A percentile compares a stretch with the other conserved stretches of the same genome.
phyloP scores from a whole-genome alignment of 2,329 filamentous ascomycete species.

The Fusarium miscanthi region DNA sequence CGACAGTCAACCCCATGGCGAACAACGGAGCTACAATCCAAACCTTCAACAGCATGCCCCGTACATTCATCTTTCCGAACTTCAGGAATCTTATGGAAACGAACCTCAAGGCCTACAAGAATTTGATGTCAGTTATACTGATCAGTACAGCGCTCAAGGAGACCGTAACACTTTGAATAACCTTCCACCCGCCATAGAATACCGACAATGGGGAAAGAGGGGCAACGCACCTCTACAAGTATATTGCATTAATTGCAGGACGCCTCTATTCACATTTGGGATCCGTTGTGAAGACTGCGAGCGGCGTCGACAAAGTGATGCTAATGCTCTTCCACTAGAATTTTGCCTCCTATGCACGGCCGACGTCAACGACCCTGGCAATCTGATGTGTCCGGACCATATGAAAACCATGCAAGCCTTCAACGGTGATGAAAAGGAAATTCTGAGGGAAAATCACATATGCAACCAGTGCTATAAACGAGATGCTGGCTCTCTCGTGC shows the following conservation, averaged over 20 bases:
- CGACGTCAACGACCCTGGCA: background rate
- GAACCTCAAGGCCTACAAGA: background rate
- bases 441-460: background rate
- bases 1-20: background rate
- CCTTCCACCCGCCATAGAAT: background rate
- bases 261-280: background rate
- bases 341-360: background rate
- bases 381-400: background rate
- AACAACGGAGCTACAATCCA: background rate
- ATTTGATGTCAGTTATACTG: background rate
- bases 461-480: background rate
- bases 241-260: background rate
- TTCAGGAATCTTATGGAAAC: background rate
- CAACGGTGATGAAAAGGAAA: background rate
- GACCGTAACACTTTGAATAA: rapidly evolving
- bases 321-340: background rate
- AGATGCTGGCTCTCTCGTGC: background rate
- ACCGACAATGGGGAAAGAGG: background rate
- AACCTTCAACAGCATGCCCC: background rate
- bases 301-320: background rate
- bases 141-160: background rate
- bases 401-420: background rate
- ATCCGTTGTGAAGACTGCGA: background rate
- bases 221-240: background rate
- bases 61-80: background rate